Evolutionary conservation across 2,329 filamentous ascomycete genomes (phyloP).

Genomic region (Diplocarpon mali): DNA sequence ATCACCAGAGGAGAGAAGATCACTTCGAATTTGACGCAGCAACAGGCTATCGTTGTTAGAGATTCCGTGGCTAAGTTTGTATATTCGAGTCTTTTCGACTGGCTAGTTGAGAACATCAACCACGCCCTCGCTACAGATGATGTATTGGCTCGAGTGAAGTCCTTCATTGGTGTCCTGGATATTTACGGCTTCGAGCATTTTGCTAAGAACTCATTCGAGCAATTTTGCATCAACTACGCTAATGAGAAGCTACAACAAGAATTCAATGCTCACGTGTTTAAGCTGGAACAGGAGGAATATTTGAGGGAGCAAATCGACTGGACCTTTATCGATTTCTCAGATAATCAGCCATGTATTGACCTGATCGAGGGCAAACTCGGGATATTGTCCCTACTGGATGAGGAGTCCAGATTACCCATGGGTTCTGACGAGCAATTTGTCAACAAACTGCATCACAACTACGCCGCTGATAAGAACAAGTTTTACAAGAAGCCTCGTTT

Average conservation of each 20-base stretch:
- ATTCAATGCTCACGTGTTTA: slow-evolving; percentile 99
- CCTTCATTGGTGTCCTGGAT: slow-evolving; percentile 97
- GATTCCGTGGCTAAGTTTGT: slow-evolving; percentile 98
- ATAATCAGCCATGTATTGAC: slow-evolving; percentile 98
- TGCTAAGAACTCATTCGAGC: slow-evolving; percentile 98
- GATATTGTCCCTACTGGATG: slow-evolving; percentile 82
- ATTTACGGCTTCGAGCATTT: slow-evolving; percentile 99
- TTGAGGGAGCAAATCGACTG: slow-evolving; percentile 93
- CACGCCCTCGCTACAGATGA: slow-evolving; percentile 78
- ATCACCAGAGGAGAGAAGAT: slow-evolving; percentile 96
- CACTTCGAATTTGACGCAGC: slow-evolving; percentile 84
- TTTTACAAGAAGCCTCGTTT: slow-evolving; percentile 99
- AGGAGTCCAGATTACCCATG: slow-evolving; percentile 94
- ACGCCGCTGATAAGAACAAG: slow-evolving; percentile 77
- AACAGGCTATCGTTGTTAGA: slow-evolving; percentile 86
- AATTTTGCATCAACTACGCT: slow-evolving; percentile 99
- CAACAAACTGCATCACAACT: slow-evolving; percentile 91
- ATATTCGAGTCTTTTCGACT: slow-evolving; percentile 96
- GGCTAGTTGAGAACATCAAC: slow-evolving; percentile 98
- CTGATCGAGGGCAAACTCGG: slow-evolving; percentile 95
- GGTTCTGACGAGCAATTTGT: slow-evolving; percentile 96
- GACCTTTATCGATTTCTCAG: slow-evolving; percentile 99
- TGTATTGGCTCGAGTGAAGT: slow-evolving; percentile 68
- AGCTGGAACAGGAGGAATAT: slow-evolving; percentile 97
- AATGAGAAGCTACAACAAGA: slow-evolving; percentile 99